Conservation (phyloP, 176 grass and related monocot genomes). For the Urochloa ruziziensis region DNA sequence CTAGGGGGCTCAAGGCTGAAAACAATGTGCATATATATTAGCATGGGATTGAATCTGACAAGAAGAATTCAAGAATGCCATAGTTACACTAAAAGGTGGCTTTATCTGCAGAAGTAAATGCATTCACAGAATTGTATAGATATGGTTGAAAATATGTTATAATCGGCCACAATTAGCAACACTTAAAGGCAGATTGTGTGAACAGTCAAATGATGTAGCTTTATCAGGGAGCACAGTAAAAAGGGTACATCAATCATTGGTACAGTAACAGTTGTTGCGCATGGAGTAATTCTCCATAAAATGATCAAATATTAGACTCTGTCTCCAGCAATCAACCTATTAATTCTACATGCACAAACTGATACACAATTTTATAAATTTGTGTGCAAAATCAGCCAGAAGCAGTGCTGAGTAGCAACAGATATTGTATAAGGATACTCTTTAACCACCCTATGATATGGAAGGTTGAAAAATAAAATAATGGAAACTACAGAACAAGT, state of each 20-base stretch:
- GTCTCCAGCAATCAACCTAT: background rate
- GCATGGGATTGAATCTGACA: background rate
- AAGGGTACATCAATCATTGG: background rate
- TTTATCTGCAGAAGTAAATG: conserved; percentile 4
- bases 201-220: conserved; percentile 11
- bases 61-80: conserved; percentile 18
- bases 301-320: background rate
- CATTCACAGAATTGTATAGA: conserved; percentile 15
- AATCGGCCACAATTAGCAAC: background rate
- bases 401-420: background rate
- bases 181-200: background rate
- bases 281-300: background rate
- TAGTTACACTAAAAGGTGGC: conserved; percentile 14
- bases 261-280: background rate
- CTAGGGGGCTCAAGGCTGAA: conserved; percentile 45
- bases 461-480: background rate
- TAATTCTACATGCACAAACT: conserved; percentile 23
- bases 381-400: background rate
- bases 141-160: background rate
- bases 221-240: background rate
- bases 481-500: conserved; percentile 6
- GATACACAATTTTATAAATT: conserved; percentile 2
- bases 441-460: background rate
- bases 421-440: conserved; percentile 10
- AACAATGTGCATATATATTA: conserved; percentile 6